Evolutionary conservation across 2,329 filamentous ascomycete genomes (phyloP), one percentile per base, ranked within the genome.

Genomic region (Fusarium fracticaudum): DNA sequence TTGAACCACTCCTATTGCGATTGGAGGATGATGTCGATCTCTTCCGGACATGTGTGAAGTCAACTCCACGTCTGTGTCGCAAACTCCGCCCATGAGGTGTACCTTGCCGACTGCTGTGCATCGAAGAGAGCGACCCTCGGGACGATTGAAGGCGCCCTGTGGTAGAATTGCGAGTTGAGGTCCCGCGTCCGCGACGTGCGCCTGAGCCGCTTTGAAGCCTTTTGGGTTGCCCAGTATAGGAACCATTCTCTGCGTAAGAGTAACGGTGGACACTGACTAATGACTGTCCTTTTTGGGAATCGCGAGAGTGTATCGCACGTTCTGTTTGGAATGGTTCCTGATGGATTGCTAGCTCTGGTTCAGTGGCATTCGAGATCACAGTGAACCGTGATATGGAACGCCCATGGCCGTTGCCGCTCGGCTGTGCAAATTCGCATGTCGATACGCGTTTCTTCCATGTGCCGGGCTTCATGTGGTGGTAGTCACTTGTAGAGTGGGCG

Each of bases 301-400:
- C 80, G 41, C 76, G 78, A 13, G 80, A 78, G 41, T 85, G 81
- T 43, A 82, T 81, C 55, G 85, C 80, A 12, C 88, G 87, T 6
- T 92, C 94, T 9, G 93, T 90, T 77, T 93, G 90, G 81, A 93
- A 97, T 0, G 95, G 94, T 80, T 98, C 95, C 77, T 97, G 97
- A 81, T 92, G 96, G 1, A 86, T 89, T 4, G 45, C 64, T 38
- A 43, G 48, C 24, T 62, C 65, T 37, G 84, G 84, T 37, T 88
- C 87, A n/a, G 88, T 84, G 18, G 88, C 84, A 62, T 90, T 91
- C 17, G 90, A 91, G 57, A 92, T 91, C 57, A 92, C 89, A 0
- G 90, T 92, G 78, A 92, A 92, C 24, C 87, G 86, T 9, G 90
- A 92, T 43, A 88, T 84, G 50, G 87, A 88, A 59, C 88, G 84